Evolutionary conservation across 805 yeast genomes (phyloP).

Genomic region (Yamadazyma kitorensis): DNA sequence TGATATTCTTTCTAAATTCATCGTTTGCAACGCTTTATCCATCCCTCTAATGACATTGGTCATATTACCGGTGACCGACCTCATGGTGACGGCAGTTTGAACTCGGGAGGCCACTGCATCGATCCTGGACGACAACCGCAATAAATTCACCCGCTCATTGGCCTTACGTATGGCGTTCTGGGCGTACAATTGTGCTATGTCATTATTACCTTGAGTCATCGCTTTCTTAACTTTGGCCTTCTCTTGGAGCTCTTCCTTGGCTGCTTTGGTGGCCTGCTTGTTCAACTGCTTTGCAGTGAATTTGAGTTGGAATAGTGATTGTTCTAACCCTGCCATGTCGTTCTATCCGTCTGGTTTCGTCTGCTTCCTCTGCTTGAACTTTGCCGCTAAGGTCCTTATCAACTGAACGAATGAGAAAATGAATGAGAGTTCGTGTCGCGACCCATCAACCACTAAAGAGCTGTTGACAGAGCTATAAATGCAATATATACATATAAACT

Average conservation of each 20-base stretch:
- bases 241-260: slow-evolving; percentile 85
- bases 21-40: slow-evolving; percentile 93
- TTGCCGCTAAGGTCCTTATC: too few species aligned
- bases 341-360: too few species aligned
- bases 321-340: slow-evolving; percentile 39
- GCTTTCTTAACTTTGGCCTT: slow-evolving; percentile 89
- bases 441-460: too few species aligned
- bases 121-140: slow-evolving; percentile 81
- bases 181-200: slow-evolving; percentile 91
- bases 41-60: slow-evolving; percentile 88
- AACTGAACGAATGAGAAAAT: too few species aligned
- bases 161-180: slow-evolving; percentile 93
- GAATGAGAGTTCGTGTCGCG: too few species aligned
- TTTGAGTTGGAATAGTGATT: slow-evolving; percentile 64
- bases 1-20: slow-evolving; percentile 92
- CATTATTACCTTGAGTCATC: slow-evolving; percentile 77
- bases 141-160: slow-evolving; percentile 77
- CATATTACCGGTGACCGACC: slow-evolving; percentile 93
- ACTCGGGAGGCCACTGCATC: slow-evolving; percentile 96
- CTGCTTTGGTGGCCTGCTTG: slow-evolving; percentile 86
- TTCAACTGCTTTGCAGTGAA: slow-evolving; percentile 93
- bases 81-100: slow-evolving; percentile 97
- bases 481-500: too few species aligned
- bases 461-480: too few species aligned
- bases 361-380: too few species aligned